Conservation (phyloP, 441 rosid genomes). For the Codiaeum variegatum region DNA sequence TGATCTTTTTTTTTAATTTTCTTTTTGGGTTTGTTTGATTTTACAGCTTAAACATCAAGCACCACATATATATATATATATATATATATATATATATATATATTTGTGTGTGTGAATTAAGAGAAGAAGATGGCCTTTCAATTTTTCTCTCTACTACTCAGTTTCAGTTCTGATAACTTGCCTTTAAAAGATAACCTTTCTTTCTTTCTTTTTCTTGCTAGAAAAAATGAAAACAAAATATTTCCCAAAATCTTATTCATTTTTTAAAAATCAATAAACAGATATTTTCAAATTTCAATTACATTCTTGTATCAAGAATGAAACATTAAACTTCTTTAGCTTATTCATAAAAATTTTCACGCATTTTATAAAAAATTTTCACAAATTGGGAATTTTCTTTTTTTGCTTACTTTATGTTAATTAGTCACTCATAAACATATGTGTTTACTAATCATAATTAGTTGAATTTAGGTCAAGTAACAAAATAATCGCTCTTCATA, state of each 20-base stretch:
- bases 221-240: constrained; percentile 4
- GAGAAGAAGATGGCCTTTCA: constrained; percentile 12
- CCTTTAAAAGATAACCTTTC: constrained; percentile 23
- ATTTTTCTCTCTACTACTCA: not conserved
- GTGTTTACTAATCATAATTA: too few species aligned
- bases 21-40: constrained; percentile 17
- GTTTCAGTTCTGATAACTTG: constrained; percentile 27
- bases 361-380: not conserved
- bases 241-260: not conserved
- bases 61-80: not conserved
- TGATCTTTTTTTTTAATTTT: constrained; percentile 3
- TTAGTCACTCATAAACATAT: too few species aligned
- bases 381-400: not conserved
- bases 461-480: too few species aligned
- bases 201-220: constrained; percentile 4
- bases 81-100: not conserved
- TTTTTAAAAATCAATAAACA: not conserved
- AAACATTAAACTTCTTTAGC: not conserved
- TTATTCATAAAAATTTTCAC: not conserved
- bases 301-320: not conserved
- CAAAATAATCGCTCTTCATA: too few species aligned
- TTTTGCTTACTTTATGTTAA: not conserved
- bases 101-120: too few species aligned
- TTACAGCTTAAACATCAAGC: constrained; percentile 31
- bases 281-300: not conserved